Evolutionary conservation across 805 yeast species (phyloP).

Genomic region (Wickerhamomyces ciferrii): DNA sequence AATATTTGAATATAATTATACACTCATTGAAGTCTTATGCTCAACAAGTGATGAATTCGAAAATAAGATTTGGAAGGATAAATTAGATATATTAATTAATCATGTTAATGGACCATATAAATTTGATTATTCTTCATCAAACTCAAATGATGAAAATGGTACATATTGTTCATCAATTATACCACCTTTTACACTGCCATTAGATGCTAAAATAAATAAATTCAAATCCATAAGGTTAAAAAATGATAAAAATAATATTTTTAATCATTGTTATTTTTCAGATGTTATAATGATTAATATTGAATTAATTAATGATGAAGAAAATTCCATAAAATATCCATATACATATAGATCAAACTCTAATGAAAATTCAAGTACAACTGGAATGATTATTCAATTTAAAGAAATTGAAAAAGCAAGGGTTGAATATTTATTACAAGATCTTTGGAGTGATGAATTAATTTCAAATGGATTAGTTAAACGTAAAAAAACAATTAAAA

Average conservation of each 20-base stretch:
- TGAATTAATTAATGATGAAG: slow-evolving; percentile 2
- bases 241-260: slow-evolving; percentile 4
- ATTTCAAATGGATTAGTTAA: slow-evolving; percentile 1
- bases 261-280: slow-evolving; percentile 19
- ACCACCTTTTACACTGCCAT: slow-evolving; percentile 13
- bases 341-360: too few relatives aligned
- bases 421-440: slow-evolving; percentile 23
- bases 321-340: background rate
- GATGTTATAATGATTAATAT: slow-evolving; percentile 19
- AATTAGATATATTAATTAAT: slow-evolving; percentile 23
- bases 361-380: too few relatives aligned
- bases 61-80: slow-evolving; percentile 34
- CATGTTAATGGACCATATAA: slow-evolving; percentile 28
- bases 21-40: slow-evolving; percentile 40
- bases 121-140: slow-evolving; percentile 23
- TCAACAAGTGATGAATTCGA: slow-evolving; percentile 30
- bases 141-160: slow-evolving; percentile 16
- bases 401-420: slow-evolving; percentile 16
- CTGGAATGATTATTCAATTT: slow-evolving; percentile 4
- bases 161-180: slow-evolving; percentile 15
- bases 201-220: slow-evolving; percentile 19
- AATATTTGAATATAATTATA: slow-evolving; percentile 36
- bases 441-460: slow-evolving; percentile 30
- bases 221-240: background rate
- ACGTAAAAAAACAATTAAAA: background rate